A percentile compares a stretch with the other conserved stretches of the same genome.
phyloP scores from a whole-genome alignment of 2,329 filamentous ascomycete genomes.

The Colletotrichum echinochloae region DNA sequence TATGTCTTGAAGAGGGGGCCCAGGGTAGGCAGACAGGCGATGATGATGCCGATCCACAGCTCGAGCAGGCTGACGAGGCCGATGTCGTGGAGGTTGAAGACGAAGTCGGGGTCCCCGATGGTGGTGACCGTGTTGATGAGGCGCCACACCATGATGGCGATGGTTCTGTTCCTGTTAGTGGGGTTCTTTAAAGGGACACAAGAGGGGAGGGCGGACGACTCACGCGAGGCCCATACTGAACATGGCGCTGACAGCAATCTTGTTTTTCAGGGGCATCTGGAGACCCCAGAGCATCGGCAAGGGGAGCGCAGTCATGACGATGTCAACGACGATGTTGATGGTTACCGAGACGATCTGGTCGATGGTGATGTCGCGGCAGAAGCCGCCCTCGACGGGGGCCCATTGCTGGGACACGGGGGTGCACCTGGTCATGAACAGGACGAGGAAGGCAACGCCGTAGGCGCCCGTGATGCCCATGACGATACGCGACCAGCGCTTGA shows the following conservation, averaged over 20 bases:
- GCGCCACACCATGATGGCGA: slow-evolving; percentile 54
- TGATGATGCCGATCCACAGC: slow-evolving; percentile 54
- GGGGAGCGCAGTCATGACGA: slow-evolving; percentile 55
- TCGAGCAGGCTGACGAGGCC: slow-evolving; percentile 53
- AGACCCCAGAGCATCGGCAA: slow-evolving; percentile 57
- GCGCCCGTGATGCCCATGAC: slow-evolving; percentile 44
- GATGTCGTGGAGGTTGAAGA: slow-evolving; percentile 47
- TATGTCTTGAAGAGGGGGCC: slow-evolving; percentile 48
- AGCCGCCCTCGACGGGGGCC: slow-evolving; percentile 48
- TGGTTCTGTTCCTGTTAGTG: slow-evolving; percentile 45
- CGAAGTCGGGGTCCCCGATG: slow-evolving; percentile 42
- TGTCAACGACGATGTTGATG: slow-evolving; percentile 47
- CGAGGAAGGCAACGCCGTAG: slow-evolving; percentile 47
- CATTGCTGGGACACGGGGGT: slow-evolving; percentile 48
- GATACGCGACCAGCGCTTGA: slow-evolving; percentile 45
- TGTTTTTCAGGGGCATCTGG: slow-evolving; percentile 54
- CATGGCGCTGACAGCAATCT: slow-evolving; percentile 48
- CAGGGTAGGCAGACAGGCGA: slow-evolving; percentile 57
- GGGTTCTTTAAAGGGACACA: too few relatives aligned
- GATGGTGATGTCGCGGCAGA: slow-evolving; percentile 51
- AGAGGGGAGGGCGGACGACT: slow-evolving; percentile 21
- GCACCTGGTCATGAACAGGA: slow-evolving; percentile 50
- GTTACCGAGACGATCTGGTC: slow-evolving; percentile 44
- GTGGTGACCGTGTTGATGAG: slow-evolving; percentile 47
- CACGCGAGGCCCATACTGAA: slow-evolving; percentile 50